Evolutionary conservation across 345 rosid species (phyloP).

Genomic region (Aquilaria sinensis): DNA sequence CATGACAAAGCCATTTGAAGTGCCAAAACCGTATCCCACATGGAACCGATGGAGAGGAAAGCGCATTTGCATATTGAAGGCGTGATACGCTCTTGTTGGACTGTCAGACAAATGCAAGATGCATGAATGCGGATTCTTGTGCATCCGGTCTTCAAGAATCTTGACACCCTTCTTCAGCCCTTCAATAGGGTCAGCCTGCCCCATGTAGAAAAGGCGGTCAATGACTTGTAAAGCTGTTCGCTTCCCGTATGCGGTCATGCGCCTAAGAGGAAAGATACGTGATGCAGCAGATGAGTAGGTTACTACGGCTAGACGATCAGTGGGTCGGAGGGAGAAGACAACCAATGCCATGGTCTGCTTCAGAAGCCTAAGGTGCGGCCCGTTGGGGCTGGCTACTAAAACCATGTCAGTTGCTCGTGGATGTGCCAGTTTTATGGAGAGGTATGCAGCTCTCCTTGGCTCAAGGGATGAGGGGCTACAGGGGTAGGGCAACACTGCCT

Average conservation of each 20-base stretch:
- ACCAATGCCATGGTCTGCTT: slow-evolving; percentile 83
- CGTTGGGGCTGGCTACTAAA: slow-evolving; percentile 69
- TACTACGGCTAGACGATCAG: slow-evolving; percentile 74
- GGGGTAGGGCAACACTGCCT: slow-evolving; percentile 24
- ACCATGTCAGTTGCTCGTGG: slow-evolving; percentile 63
- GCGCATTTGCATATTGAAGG: slow-evolving; percentile 36
- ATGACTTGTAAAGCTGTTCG: slow-evolving; percentile 70
- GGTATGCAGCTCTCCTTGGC: slow-evolving; percentile 43
- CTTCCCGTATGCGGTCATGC: slow-evolving; percentile 82
- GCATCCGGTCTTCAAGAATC: slow-evolving; percentile 70
- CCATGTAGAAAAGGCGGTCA: slow-evolving; percentile 75
- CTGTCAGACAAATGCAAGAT: slow-evolving; percentile 66
- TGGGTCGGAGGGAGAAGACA: slow-evolving; percentile 63
- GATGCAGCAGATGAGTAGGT: slow-evolving; percentile 77
- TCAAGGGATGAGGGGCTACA: slow-evolving; percentile 31
- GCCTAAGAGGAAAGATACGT: slow-evolving; percentile 71
- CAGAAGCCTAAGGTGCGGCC: slow-evolving; percentile 70
- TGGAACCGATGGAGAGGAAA: slow-evolving; percentile 66
- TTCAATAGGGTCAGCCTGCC: slow-evolving; percentile 69
- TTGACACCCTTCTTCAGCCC: slow-evolving; percentile 75
- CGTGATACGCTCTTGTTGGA: slow-evolving; percentile 50
- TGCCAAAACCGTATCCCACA: slow-evolving; percentile 67
- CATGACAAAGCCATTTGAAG: slow-evolving; percentile 66
- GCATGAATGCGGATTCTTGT: slow-evolving; percentile 59
- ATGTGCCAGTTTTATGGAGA: slow-evolving; percentile 53